A percentile compares a stretch with the other conserved stretches of the same genome.
phyloP scores from a whole-genome alignment of 192 early-diverging fungal species.

The Jimgerdemannia flammicorona region DNA sequence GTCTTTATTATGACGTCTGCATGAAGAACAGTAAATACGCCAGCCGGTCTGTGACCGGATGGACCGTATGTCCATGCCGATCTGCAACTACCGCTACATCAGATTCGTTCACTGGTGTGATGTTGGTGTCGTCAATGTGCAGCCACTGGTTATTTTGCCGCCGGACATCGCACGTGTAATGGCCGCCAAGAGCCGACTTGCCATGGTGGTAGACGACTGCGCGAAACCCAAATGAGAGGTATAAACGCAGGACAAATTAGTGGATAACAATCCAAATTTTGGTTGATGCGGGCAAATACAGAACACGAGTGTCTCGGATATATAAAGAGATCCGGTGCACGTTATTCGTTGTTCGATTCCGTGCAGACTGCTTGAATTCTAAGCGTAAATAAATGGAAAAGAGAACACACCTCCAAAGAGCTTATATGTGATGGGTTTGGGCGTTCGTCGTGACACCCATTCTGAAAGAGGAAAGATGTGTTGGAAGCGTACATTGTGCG shows the following conservation, averaged over 20 bases:
- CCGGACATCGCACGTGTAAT: slow-evolving; percentile 94
- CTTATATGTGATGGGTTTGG: slow-evolving; percentile 53
- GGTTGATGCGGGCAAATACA: too few species aligned
- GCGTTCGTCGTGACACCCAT: slow-evolving; percentile 47
- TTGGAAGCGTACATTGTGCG: too few species aligned
- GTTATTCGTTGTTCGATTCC: too few species aligned
- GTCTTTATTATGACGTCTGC: neutral
- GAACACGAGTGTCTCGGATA: too few species aligned
- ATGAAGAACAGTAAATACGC: neutral
- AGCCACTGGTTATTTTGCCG: slow-evolving; percentile 78
- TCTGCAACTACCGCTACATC: slow-evolving; percentile 52
- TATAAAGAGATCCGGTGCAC: too few species aligned
- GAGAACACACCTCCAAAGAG: slow-evolving; percentile 62
- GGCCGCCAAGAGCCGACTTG: slow-evolving; percentile 78
- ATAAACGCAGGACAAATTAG: neutral
- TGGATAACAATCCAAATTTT: too few species aligned
- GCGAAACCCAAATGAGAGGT: slow-evolving; percentile 12
- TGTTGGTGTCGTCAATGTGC: slow-evolving; percentile 86
- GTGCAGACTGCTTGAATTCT: too few species aligned
- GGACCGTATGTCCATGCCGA: neutral
- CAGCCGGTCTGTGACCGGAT: neutral
- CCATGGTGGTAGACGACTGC: slow-evolving; percentile 96
- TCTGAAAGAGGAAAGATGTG: slow-evolving; percentile 22
- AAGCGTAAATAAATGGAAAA: too few species aligned
- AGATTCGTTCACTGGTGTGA: slow-evolving; percentile 48